phyloP scores from a whole-genome alignment of 768 basidiomycete genomes.

The Pholiota conissans region DNA sequence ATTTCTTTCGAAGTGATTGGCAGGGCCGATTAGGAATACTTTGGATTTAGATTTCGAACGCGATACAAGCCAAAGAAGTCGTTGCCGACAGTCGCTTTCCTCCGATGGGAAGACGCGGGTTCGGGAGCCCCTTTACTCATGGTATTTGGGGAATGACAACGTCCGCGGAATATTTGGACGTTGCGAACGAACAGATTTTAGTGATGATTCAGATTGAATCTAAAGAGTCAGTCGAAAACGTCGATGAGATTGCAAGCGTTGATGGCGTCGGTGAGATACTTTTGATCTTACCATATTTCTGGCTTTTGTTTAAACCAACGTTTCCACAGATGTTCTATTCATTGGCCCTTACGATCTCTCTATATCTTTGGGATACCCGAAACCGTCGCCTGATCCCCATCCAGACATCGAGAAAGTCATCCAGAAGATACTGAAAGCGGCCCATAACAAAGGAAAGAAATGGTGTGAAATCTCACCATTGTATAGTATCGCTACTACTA shows the following conservation, averaged over 20 bases:
- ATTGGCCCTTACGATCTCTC: slow-evolving; percentile 74
- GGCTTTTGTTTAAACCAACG: slow-evolving; percentile 21
- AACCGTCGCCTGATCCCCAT: slow-evolving; percentile 65
- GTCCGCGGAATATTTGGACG: slow-evolving; percentile 47
- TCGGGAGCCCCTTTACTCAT: slow-evolving; percentile 65
- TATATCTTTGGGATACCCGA: slow-evolving; percentile 55
- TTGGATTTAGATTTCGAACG: slow-evolving; percentile 49
- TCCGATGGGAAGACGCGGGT: slow-evolving; percentile 60
- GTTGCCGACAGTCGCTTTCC: slow-evolving; percentile 63
- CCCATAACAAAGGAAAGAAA: slow-evolving; percentile 62
- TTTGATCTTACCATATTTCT: not conserved
- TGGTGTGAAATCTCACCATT: slow-evolving; percentile 38
- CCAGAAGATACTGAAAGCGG: slow-evolving; percentile 46
- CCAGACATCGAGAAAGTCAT: slow-evolving; percentile 63
- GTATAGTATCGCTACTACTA: too few relatives aligned
- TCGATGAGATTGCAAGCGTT: slow-evolving; percentile 57
- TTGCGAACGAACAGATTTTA: slow-evolving; percentile 55
- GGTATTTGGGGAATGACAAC: slow-evolving; percentile 51
- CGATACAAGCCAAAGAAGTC: slow-evolving; percentile 55
- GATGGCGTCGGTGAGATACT: slow-evolving; percentile 56
- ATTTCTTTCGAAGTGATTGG: too few relatives aligned
- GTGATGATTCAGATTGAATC: slow-evolving; percentile 73
- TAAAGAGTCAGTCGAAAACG: slow-evolving; percentile 55
- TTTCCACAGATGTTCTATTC: slow-evolving; percentile 42
- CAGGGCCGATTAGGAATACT: too few relatives aligned